A percentile compares a stretch with the other conserved stretches of the same genome.
Conservation (phyloP, 2,329 filamentous ascomycete species). For the Coniochaeta prunicola region DNA sequence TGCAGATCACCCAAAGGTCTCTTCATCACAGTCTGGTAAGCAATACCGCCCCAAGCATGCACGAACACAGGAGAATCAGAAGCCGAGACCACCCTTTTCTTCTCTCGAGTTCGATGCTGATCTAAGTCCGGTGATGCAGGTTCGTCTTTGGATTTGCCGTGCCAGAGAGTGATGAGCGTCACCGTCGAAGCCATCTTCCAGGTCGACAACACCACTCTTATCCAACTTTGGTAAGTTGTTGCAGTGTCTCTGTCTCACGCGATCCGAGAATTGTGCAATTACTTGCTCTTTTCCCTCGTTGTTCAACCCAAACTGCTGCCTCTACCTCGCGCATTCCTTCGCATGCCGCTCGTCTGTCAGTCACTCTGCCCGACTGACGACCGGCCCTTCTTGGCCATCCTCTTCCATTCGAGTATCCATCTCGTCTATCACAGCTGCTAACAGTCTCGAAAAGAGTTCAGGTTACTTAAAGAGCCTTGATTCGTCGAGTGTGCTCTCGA, state of each 20-base stretch:
- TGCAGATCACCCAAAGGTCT: not conserved
- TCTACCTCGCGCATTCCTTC: constrained; percentile 1
- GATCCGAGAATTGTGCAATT: constrained; percentile 21
- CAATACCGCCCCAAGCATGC: not conserved
- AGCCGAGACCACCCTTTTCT: not conserved
- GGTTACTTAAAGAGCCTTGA: not conserved
- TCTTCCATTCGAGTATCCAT: not conserved
- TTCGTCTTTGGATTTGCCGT: constrained; percentile 10
- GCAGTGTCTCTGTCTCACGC: constrained; percentile 22
- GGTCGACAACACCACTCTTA: constrained; percentile 23
- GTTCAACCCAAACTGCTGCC: not conserved
- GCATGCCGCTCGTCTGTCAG: not conserved
- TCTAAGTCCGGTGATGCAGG: constrained; percentile 10
- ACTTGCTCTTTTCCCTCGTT: constrained; percentile 8
- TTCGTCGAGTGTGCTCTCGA: not conserved
- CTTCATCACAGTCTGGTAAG: not conserved
- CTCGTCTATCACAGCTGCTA: not conserved
- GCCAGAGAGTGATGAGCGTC: constrained; percentile 11
- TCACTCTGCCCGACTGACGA: not conserved
- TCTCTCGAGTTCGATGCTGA: constrained; percentile 13
- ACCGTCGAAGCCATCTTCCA: constrained; percentile 16
- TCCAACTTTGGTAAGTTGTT: constrained; percentile 27
- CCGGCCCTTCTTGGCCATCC: not conserved
- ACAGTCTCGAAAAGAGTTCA: not conserved
- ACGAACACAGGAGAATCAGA: not conserved